Conservation (phyloP, 176 grass and related monocot species). For the Dendrocalamus sinicus region DNA sequence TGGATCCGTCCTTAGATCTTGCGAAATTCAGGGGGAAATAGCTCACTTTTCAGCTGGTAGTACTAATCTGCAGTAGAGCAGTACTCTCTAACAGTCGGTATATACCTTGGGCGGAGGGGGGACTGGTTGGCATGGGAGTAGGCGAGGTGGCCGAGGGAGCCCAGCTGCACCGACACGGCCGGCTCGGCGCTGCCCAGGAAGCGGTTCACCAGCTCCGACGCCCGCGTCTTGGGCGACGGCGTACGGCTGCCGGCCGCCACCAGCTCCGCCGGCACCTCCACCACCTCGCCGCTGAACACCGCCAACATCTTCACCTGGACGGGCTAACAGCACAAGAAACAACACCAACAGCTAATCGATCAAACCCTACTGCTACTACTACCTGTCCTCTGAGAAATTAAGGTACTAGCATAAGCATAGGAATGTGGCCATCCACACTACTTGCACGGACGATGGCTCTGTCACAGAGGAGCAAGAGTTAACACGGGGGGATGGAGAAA, state of each 20-base stretch:
- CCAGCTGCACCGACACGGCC: slow-evolving; percentile 72
- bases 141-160: slow-evolving; percentile 58
- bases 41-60: not conserved
- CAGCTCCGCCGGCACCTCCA: slow-evolving; percentile 86
- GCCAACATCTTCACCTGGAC: slow-evolving; percentile 62
- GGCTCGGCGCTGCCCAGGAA: slow-evolving; percentile 57
- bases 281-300: slow-evolving; percentile 90
- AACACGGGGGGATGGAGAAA: not conserved
- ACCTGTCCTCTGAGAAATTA: not conserved
- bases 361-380: not conserved
- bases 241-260: slow-evolving; percentile 87
- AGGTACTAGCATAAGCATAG: not conserved
- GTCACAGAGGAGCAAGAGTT: not conserved
- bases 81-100: not conserved
- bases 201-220: slow-evolving; percentile 66
- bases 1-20: not conserved
- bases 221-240: slow-evolving; percentile 86
- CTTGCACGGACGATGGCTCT: not conserved
- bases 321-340: not conserved
- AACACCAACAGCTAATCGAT: not conserved
- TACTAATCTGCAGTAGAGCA: not conserved
- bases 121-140: slow-evolving; percentile 79
- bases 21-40: not conserved
- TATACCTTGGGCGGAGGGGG: slow-evolving; percentile 71
- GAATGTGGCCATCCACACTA: slow-evolving; percentile 26